These are phyloP conservation scores for Beverwykella pulmonaria DNA, from an alignment of 495 filamentous ascomycete genomes.

Conservation along the genomic window DNA sequence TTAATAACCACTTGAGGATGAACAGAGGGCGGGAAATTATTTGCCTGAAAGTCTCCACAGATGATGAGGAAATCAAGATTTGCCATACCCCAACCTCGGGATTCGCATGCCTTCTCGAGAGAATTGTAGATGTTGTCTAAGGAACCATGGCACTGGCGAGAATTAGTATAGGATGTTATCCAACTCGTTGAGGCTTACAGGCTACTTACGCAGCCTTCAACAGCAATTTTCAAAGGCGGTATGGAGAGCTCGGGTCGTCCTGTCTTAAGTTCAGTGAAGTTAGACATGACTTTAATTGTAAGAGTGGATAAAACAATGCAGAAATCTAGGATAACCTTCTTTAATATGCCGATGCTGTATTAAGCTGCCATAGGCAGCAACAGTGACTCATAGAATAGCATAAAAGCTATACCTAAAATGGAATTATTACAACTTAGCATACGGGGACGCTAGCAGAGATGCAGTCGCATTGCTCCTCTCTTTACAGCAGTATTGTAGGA, in stretches of 20 bases:
- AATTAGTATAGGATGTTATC: conserved; percentile 33
- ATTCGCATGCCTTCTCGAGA: conserved; percentile 60
- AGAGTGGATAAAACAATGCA: background rate
- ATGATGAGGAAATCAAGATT: conserved; percentile 79
- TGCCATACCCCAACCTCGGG: conserved; percentile 66
- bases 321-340: background rate
- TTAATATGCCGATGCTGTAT: background rate
- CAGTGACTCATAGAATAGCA: background rate
- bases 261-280: background rate
- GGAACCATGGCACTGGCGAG: conserved; percentile 76
- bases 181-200: background rate
- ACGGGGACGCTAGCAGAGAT: too few relatives aligned
- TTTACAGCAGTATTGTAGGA: too few relatives aligned
- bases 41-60: conserved; percentile 83
- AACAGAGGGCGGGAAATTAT: background rate
- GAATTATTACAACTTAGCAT: too few relatives aligned
- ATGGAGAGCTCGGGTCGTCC: conserved; percentile 9
- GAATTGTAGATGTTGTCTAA: conserved; percentile 85
- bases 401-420: too few relatives aligned
- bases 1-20: background rate
- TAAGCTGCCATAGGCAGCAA: background rate
- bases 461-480: too few relatives aligned
- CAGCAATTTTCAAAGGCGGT: conserved; percentile 53
- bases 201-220: conserved; percentile 78
- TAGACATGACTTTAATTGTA: background rate